Base-by-base conservation (phyloP, 768 basidiomycete genomes). In the Hydnomerulius pinastri region DNA sequence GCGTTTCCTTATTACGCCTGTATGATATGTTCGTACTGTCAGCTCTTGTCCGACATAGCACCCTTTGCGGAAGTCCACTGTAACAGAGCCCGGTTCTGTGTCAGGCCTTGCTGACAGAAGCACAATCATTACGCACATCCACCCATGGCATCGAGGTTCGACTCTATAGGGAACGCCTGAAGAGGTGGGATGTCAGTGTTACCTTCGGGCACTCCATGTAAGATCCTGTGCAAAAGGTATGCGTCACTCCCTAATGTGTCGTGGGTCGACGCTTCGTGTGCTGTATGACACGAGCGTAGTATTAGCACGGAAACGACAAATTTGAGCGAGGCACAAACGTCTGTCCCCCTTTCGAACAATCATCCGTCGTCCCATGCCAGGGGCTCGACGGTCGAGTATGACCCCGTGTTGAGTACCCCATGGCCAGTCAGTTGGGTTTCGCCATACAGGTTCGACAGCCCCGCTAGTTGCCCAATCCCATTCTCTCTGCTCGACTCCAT, bases 31-130 rank as follows among this genome's bases (percentile, higher is more conserved):
- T 44, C 97, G 82, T 6, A 97, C 95, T 0, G 95, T 98, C 33
- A 98, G 76, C 62, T 98, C 97, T 75, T 99, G 97, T 8, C 97
- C 97, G 5, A 98, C 87, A 63, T 98, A 98, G 65, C 97, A 99
- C 3, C 97, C 97, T 72, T 99, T 99, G 49, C 91, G 77, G 68
- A 97, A 98, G 70, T 98, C 93, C 65, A 98, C 95, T 87, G 77
- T 23, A 41, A 37, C 44, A 35, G 46, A 24, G 55, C 21, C 54
- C 24, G 35, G 35, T 54, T 40, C 12, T 11, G 29, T 3, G 38
- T 56, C 36, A 60, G 32, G 27, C n/a, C n/a, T n/a, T n/a, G 45
- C 39, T 36, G 1, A 15, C 25, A 15, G 3, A 32, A 33, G 46
- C n/a, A 23, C 47, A 39, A 43, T 44, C 20, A 41, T 28, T 23